phyloP scores from a whole-genome alignment of 2,329 filamentous ascomycete genomes.

The Aspergillus ustus region DNA sequence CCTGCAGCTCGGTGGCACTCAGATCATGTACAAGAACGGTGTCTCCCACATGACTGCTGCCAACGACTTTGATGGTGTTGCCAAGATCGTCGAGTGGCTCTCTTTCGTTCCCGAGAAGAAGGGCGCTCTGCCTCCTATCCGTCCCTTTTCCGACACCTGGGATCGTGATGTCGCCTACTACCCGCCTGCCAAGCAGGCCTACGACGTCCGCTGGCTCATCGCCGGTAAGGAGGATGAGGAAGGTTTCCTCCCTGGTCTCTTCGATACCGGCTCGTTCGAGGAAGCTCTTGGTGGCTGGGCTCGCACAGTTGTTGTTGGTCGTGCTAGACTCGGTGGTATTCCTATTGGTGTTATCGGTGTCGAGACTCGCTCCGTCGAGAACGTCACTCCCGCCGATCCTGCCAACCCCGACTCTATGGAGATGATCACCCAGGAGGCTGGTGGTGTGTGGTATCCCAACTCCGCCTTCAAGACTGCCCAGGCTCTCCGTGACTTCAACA shows the following conservation, averaged over 20 bases:
- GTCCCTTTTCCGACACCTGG: slow-evolving; percentile 83
- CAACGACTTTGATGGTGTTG: slow-evolving; percentile 97
- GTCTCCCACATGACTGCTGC: slow-evolving; percentile 98
- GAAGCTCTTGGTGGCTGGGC: slow-evolving; percentile 97
- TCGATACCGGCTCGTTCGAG: slow-evolving; percentile 95
- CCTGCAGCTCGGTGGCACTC: slow-evolving; percentile 98
- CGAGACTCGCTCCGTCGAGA: slow-evolving; percentile 94
- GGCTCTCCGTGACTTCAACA: slow-evolving; percentile 98
- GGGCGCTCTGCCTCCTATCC: slow-evolving; percentile 89
- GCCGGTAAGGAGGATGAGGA: slow-evolving; percentile 80
- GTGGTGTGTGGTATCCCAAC: slow-evolving; percentile 99
- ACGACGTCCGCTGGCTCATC: slow-evolving; percentile 95
- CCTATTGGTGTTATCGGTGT: slow-evolving; percentile 98
- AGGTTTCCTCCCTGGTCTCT: slow-evolving; percentile 87
- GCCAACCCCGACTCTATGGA: slow-evolving; percentile 99
- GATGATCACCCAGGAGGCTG: slow-evolving; percentile 90
- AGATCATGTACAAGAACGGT: slow-evolving; percentile 99
- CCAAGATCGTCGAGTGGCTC: slow-evolving; percentile 98
- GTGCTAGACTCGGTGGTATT: slow-evolving; percentile 94
- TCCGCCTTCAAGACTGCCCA: slow-evolving; percentile 99
- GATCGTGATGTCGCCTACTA: slow-evolving; percentile 87
- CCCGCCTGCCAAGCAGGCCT: slow-evolving; percentile 79
- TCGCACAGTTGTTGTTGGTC: slow-evolving; percentile 92
- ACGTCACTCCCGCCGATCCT: slow-evolving; percentile 92
- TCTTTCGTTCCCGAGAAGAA: slow-evolving; percentile 97